A percentile compares a stretch with the other conserved stretches of the same genome.
phyloP scores from a whole-genome alignment of 2,329 filamentous ascomycete genomes.

The Colletotrichum shisoi region DNA sequence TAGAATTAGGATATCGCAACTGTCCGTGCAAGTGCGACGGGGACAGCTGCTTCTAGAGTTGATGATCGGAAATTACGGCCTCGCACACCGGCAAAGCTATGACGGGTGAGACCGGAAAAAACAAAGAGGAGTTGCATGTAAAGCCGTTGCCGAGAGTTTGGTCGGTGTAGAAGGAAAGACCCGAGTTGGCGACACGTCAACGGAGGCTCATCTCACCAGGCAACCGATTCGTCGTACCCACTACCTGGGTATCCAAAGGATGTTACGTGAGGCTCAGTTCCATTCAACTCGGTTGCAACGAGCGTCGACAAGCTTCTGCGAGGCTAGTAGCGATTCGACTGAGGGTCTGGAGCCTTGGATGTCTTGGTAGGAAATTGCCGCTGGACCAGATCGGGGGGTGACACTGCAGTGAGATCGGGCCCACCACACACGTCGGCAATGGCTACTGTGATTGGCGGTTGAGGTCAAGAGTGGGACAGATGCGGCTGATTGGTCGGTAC shows the following conservation, averaged over 20 bases:
- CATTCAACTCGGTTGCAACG: not conserved
- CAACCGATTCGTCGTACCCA: not conserved
- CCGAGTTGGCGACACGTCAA: not conserved
- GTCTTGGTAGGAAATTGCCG: conserved; percentile 3
- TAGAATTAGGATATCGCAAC: too few species aligned
- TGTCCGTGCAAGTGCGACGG: not conserved
- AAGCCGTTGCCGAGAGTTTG: not conserved
- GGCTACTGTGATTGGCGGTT: not conserved
- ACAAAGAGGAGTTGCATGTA: not conserved
- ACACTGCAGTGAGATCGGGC: conserved; percentile 5
- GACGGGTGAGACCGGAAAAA: not conserved
- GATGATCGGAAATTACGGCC: not conserved
- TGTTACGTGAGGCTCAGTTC: conserved; percentile 1
- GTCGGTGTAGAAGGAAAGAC: not conserved
- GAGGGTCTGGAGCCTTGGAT: conserved; percentile 4
- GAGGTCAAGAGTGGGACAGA: not conserved
- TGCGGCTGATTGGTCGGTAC: conserved; percentile 1
- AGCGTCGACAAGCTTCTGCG: not conserved
- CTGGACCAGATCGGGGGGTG: not conserved
- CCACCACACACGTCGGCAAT: not conserved
- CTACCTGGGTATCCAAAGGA: not conserved
- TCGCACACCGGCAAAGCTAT: not conserved
- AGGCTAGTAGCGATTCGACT: not conserved
- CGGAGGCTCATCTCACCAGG: not conserved
- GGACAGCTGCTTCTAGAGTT: not conserved